phyloP scores from a whole-genome alignment of 257 asterid genomes.

The Mitragyna speciosa region DNA sequence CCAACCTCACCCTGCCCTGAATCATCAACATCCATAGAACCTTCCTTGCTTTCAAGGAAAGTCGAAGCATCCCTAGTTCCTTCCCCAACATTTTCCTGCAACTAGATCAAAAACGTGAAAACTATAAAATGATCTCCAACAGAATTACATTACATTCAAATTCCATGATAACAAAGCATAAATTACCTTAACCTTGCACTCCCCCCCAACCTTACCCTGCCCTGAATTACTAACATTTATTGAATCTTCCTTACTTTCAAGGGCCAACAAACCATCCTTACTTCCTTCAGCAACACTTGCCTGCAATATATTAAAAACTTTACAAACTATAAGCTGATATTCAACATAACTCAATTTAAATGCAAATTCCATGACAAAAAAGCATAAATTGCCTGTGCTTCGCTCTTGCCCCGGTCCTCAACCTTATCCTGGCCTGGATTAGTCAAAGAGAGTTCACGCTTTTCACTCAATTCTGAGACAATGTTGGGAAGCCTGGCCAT shows the following conservation, averaged over 20 bases:
- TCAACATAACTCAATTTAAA: neutral
- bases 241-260: neutral
- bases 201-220: conserved; percentile 19
- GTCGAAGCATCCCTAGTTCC: neutral
- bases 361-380: neutral
- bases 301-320: conserved; percentile 1
- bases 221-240: conserved; percentile 12
- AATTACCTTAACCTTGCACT: neutral
- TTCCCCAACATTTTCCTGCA: conserved; percentile 13
- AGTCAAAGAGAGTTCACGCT: neutral
- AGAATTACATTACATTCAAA: neutral
- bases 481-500: conserved; percentile 46
- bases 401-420: neutral
- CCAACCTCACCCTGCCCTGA: neutral
- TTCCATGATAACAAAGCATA: neutral
- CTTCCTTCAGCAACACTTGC: conserved; percentile 2
- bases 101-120: neutral
- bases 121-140: neutral
- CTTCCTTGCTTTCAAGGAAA: neutral
- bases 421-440: conserved; percentile 27
- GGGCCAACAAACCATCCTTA: neutral
- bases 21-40: too few species aligned
- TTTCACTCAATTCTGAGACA: conserved; percentile 37
- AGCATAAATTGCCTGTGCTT: conserved; percentile 5
- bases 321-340: neutral